Evolutionary conservation across 1,284 basidiomycete species (phyloP).

Genomic region (Rhodotorula sp.): DNA sequence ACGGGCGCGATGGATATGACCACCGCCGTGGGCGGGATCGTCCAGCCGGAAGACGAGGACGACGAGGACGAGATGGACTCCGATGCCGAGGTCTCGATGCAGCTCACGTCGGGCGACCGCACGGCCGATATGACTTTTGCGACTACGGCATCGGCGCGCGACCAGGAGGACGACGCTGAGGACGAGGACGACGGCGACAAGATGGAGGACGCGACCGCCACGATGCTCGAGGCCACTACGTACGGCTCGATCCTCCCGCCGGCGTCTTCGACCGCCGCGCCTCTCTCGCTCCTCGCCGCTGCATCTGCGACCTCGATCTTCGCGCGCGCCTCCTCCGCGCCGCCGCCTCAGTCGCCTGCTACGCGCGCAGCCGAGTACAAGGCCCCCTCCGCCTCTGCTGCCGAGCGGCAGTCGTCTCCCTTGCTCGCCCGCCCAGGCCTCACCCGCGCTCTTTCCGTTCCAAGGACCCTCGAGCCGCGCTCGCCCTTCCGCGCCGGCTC

Average conservation of each 20-base stretch:
- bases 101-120: constrained; percentile 19
- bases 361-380: neutral
- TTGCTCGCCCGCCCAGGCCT: neutral
- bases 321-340: constrained; percentile 4
- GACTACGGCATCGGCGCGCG: neutral
- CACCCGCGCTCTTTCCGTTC: neutral
- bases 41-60: constrained; percentile 1
- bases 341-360: constrained; percentile 9
- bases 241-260: constrained; percentile 26
- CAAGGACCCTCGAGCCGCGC: neutral
- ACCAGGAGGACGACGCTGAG: no score
- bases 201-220: neutral
- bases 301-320: neutral
- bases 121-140: constrained; percentile 22
- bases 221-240: constrained; percentile 20
- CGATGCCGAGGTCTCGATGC: constrained; percentile 35
- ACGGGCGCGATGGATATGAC: constrained; percentile 36
- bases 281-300: neutral
- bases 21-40: constrained; percentile 19
- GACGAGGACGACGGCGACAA: neutral
- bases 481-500: constrained; percentile 18
- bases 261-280: neutral
- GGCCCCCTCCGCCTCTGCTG: neutral
- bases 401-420: neutral
- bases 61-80: constrained; percentile 26